These are phyloP conservation scores for Yarrowia sp. DNA, from an alignment of 805 yeast species.

Conservation along the genomic window DNA sequence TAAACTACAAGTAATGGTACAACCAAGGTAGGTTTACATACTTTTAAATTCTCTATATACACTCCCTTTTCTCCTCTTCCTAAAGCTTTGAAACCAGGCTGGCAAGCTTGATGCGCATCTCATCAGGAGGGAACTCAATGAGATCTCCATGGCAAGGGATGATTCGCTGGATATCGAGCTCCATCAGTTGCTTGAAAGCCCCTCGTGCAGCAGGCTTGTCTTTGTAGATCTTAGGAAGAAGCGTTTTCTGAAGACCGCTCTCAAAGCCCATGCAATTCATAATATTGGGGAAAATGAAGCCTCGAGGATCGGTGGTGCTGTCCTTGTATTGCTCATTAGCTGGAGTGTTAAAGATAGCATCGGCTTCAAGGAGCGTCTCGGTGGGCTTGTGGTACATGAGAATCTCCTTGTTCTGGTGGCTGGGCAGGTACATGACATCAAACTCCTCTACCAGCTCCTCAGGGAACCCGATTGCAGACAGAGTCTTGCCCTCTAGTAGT, in stretches of 20 bases:
- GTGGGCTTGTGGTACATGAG: conserved; percentile 48
- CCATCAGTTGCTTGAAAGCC: not conserved
- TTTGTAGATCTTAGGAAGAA: not conserved
- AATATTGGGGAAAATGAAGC: not conserved
- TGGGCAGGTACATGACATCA: conserved; percentile 55
- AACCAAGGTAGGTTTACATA: too few species aligned
- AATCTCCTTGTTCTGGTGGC: conserved; percentile 56
- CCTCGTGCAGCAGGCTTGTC: not conserved
- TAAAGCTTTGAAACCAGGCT: not conserved
- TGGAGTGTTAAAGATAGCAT: not conserved
- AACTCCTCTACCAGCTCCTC: conserved; percentile 43
- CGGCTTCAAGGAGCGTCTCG: conserved; percentile 52
- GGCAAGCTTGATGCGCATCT: not conserved
- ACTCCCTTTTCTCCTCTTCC: not conserved
- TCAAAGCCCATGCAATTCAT: conserved; percentile 2
- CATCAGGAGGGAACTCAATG: not conserved
- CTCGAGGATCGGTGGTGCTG: not conserved
- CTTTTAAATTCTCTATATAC: not conserved
- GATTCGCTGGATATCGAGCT: not conserved
- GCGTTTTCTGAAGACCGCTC: not conserved
- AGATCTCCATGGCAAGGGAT: not conserved
- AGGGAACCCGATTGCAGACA: conserved; percentile 32
- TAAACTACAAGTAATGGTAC: too few species aligned
- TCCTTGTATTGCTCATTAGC: not conserved
- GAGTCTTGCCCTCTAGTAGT: not conserved